Evolutionary conservation across 441 rosid species (phyloP).

Genomic region (Arabidopsis lyrata): DNA sequence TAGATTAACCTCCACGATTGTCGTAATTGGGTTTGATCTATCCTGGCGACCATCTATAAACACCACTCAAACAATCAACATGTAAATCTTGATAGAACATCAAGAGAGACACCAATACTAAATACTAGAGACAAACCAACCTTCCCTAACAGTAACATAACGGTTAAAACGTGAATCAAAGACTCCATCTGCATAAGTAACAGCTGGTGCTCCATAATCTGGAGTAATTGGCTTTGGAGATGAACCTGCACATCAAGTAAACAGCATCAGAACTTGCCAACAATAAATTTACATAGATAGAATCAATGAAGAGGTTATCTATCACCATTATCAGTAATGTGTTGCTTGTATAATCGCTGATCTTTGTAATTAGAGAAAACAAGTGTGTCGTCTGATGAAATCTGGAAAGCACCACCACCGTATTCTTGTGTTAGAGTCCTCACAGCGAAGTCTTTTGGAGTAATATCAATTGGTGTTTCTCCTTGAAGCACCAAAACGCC

Average conservation of each 20-base stretch:
- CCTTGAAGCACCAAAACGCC: conserved; percentile 75
- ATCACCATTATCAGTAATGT: conserved; percentile 53
- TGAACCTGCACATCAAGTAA: conserved; percentile 47
- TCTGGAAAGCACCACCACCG: conserved; percentile 89
- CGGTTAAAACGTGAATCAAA: conserved; percentile 72
- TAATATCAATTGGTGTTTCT: conserved; percentile 66
- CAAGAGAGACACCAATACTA: conserved; percentile 8
- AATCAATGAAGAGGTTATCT: conserved; percentile 1
- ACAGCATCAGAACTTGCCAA: conserved; percentile 22
- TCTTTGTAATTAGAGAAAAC: conserved; percentile 90
- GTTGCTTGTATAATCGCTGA: conserved; percentile 83
- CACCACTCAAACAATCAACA: conserved; percentile 17
- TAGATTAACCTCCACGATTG: conserved; percentile 60
- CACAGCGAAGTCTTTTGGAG: conserved; percentile 81
- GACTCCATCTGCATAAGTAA: conserved; percentile 90
- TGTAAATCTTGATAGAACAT: neutral
- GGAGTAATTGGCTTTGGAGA: conserved; percentile 75
- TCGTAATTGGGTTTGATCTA: conserved; percentile 66
- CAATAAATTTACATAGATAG: neutral
- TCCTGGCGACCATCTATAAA: conserved; percentile 70
- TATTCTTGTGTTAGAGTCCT: conserved; percentile 86
- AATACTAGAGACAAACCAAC: conserved; percentile 39
- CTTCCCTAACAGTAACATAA: conserved; percentile 84
- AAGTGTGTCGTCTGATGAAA: conserved; percentile 63
- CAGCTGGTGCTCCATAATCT: conserved; percentile 70